A percentile compares a stretch with the other conserved stretches of the same genome.
These are phyloP conservation scores for Mortierella sp. DNA, from an alignment of 371 early-diverging fungal genomes.

Conservation along the genomic window DNA sequence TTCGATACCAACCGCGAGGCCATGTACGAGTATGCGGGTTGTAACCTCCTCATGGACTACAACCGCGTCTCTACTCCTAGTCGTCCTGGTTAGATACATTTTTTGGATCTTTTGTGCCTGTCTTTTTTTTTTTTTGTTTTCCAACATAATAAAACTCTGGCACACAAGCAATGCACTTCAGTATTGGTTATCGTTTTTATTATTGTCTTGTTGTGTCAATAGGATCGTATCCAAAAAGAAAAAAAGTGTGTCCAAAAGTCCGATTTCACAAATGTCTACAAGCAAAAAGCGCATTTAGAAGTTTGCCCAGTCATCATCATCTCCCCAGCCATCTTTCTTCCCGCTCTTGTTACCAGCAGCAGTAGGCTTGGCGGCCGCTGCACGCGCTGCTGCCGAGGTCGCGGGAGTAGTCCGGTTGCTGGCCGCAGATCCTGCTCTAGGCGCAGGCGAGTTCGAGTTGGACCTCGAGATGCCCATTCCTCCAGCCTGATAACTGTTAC, in stretches of 20 bases:
- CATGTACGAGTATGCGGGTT: conserved; percentile 74
- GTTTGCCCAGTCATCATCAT: conserved; percentile 59
- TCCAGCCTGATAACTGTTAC: conserved; percentile 26
- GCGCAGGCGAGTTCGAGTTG: conserved; percentile 54
- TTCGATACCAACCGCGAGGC: conserved; percentile 75
- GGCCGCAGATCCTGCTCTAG: conserved; percentile 43
- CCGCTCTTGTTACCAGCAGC: conserved; percentile 30
- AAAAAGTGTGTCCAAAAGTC: neutral
- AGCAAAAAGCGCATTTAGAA: conserved; percentile 29
- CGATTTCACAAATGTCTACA: neutral
- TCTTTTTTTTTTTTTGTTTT: neutral
- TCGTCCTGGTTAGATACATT: conserved; percentile 60
- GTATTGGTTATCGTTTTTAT: conserved; percentile 2
- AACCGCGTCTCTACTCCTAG: conserved; percentile 77
- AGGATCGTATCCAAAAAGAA: neutral
- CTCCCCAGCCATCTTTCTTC: conserved; percentile 59
- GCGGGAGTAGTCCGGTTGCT: conserved; percentile 19
- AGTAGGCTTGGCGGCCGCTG: conserved; percentile 30
- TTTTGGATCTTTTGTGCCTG: neutral
- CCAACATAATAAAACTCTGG: neutral
- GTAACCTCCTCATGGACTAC: conserved; percentile 78
- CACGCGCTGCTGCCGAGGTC: conserved; percentile 15
- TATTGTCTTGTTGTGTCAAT: neutral
- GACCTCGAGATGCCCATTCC: conserved; percentile 46
- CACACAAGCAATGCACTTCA: neutral